phyloP scores from a whole-genome alignment of 179 eudicot genomes.

The Gypsophila paniculata region DNA sequence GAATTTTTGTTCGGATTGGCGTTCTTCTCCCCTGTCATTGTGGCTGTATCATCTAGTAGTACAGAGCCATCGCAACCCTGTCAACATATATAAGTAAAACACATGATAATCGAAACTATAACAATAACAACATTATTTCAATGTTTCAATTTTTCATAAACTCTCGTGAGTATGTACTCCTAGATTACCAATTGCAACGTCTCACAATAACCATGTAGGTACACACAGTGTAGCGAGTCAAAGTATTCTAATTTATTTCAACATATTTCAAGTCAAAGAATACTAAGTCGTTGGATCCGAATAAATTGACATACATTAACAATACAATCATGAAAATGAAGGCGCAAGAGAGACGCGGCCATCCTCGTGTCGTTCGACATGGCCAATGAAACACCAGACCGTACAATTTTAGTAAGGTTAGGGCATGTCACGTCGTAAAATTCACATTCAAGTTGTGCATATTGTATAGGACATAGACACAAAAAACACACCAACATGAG shows the following conservation, averaged over 20 bases:
- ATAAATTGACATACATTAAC: background rate
- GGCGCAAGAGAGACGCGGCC: constrained; percentile 8
- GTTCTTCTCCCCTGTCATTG: constrained; percentile 49
- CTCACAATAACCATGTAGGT: too few relatives aligned
- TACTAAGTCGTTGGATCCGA: too few relatives aligned
- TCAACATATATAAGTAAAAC: background rate
- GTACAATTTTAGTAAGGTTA: background rate
- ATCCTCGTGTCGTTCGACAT: constrained; percentile 1
- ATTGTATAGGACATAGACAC: background rate
- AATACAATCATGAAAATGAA: constrained; percentile 2
- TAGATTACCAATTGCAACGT: too few relatives aligned
- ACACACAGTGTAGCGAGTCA: too few relatives aligned
- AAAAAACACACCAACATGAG: background rate
- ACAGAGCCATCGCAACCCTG: constrained; percentile 53
- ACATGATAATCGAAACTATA: too few relatives aligned
- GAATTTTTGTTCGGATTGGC: constrained; percentile 50
- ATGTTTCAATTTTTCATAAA: too few relatives aligned
- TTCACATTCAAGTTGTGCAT: background rate
- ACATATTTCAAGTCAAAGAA: too few relatives aligned
- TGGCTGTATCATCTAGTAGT: constrained; percentile 45
- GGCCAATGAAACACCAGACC: constrained; percentile 2
- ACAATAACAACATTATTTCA: too few relatives aligned
- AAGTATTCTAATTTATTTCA: too few relatives aligned
- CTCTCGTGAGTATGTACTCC: too few relatives aligned
- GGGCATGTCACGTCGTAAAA: background rate